Evolutionary conservation across 768 basidiomycete genomes (phyloP), one percentile per base, ranked within the genome.

Genomic region (Tricholoma flavovirens): DNA sequence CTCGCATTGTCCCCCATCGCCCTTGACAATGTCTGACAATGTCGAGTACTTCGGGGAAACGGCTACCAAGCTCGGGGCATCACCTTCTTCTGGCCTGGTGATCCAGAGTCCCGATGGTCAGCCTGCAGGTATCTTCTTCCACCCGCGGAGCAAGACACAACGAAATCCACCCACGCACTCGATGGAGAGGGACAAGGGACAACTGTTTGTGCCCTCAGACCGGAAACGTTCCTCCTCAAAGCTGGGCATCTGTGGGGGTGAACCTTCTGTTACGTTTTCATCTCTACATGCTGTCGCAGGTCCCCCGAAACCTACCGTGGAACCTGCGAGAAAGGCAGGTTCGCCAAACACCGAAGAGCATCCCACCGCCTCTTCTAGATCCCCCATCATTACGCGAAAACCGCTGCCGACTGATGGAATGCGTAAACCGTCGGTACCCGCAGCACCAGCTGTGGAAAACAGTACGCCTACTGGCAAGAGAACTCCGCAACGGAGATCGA

Each of bases 41-140:
- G 81, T 84, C 26, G 93, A 94, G 59, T 93, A 92, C 67, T 92
- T 93, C 62, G 80, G 83, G 3, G 73, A 77, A 55, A 80, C 86
- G 4, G 83, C 84, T n/a, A 75, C 82, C 24, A 84, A 83, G 59
- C 77, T 92, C 5, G 90, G 90, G 3, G 75, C 81, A 3, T 86
- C 90, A 0, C 86, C 89, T 4, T 87, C 89, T 5, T 90, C 91
- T 10, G 95, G 95, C 0, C 78, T 96, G 6, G 81, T 98, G 51
- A 88, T 98, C 35, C 90, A 95, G 62, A 91, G 87, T 64, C 92
- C 93, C 1, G 93, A 96, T 68, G 96, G 96, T 0, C 86, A 93
- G 62, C 90, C 93, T 2, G 81, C 91, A n/a, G 96, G 94, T 10
- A 95, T 99, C 56, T 91, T 94, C 74, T 99, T 98, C 71, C 89